Evolutionary conservation across 345 rosid species (phyloP), one percentile per base, ranked within the genome.

Genomic region (Pistacia vera): DNA sequence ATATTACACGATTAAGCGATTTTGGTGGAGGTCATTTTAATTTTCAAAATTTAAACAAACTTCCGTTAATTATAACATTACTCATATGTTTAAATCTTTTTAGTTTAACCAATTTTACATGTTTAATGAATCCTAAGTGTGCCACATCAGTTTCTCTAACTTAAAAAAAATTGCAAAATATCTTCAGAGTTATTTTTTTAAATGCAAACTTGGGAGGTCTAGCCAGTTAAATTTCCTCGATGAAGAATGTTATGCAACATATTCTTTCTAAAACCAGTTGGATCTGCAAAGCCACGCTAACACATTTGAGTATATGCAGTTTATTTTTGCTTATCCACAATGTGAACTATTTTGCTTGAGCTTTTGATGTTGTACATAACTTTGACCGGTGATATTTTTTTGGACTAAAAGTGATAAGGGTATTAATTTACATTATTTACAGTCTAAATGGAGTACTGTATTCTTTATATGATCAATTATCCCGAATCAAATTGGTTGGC

Each of bases 401-500:
- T 52, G 6, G 48, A 69, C 25, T 5, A 4, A 11, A 52, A 51
- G 4, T 3, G 64, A 74, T 25, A 59, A 54, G 59, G 74, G 8
- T 30, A 33, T 77, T 63, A 72, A 75, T 80, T 55, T 82, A 85
- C 83, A 82, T 18, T 80, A 74, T 85, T 77, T 82, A 85, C 83
- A 82, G 66, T 68, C 77, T 25, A 78, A 63, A 61, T 16, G n/a
- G 51, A 75, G 79, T 56, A 52, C 72, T 70, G 74, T 56, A 59
- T 61, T 65, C 41, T 57, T 61, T 54, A 49, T 64, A 12, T 30
- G 48, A 22, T 82, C 76, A 78, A 63, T 75, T 74, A 44, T 84
- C 91, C 4, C 64, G 79, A 73, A 93, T 87, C 89, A 95, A 76
- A 81, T 95, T 95, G 38, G 90, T 81, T 0, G 97, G 97, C 80